phyloP scores from a whole-genome alignment of 495 filamentous ascomycete genomes.

The Talaromyces ruber region DNA sequence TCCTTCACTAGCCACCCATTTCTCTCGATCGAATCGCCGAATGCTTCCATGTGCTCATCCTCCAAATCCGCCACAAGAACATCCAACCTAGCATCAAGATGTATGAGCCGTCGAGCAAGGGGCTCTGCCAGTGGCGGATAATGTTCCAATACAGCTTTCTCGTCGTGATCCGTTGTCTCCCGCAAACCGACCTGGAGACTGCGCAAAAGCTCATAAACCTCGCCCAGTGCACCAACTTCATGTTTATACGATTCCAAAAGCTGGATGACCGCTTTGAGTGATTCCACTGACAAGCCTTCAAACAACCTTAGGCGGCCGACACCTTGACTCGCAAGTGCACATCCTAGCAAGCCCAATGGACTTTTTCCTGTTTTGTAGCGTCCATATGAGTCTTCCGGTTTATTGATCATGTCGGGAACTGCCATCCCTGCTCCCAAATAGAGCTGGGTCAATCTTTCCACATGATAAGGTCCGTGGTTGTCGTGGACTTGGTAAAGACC shows the following conservation, averaged over 20 bases:
- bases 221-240: constrained; percentile 11
- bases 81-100: constrained; percentile 11
- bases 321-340: constrained; percentile 6
- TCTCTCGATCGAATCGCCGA: not conserved
- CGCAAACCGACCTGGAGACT: constrained; percentile 7
- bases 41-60: constrained; percentile 8
- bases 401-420: constrained; percentile 1
- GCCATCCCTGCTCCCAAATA: constrained; percentile 13
- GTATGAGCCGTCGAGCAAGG: constrained; percentile 8
- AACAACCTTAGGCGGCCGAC: constrained; percentile 13
- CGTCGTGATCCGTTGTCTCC: not conserved
- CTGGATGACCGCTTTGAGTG: constrained; percentile 13
- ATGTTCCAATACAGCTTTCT: not conserved
- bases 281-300: constrained; percentile 9
- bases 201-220: constrained; percentile 11
- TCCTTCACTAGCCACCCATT: constrained; percentile 6
- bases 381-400: not conserved
- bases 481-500: constrained; percentile 14
- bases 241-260: constrained; percentile 13
- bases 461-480: constrained; percentile 7
- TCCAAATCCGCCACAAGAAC: constrained; percentile 11
- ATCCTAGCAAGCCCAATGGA: constrained; percentile 1
- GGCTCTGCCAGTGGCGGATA: constrained; percentile 10
- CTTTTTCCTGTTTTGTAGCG: not conserved
- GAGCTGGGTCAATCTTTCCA: constrained; percentile 11